Evolutionary conservation across 495 filamentous ascomycete species (phyloP), one percentile per base, ranked within the genome.

Genomic region (Cladorrhinum samala): DNA sequence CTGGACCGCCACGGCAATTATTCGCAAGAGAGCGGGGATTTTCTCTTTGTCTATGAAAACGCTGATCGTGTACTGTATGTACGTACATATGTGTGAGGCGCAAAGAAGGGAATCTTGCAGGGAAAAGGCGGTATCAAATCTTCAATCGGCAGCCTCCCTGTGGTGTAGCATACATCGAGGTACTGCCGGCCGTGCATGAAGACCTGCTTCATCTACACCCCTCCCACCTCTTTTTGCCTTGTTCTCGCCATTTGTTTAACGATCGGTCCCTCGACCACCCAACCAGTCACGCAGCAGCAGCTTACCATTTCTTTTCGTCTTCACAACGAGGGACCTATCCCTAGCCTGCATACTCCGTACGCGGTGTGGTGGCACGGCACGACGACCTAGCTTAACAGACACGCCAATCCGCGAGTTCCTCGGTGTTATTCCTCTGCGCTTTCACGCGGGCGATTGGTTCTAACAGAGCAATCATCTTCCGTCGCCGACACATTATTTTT

Each of bases 301-400:
- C 6, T 37, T 7, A 7, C 30, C 6, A 38, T 39, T 39, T 45
- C 14, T 37, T 41, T 52, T 44, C 36, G 23, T 48, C 25, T 30
- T 46, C 18, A 21, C 20, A 21, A 21, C 18, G 42, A 21, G 42
- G 42, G 20, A 17, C 17, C 14, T 24, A 45, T 19, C 24, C 42
- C 42, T 21, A 45, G 42, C 20, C 39, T 21, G 20, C 24, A 45
- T 24, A 17, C 45, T 47, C 14, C 60, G 59, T 45, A 30, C 41
- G 58, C 59, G 59, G 54, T 60, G 61, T 65, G 62, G 63, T 67
- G 49, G 56, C 64, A 65, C 64, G 38, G 57, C 64, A 53, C 60
- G 33, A 43, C n/a, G n/a, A 53, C 18, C 61, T 50, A 52, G 53
- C 56, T 56, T 51, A 40, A 53, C 24, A 47, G 44, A 60, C 48